Conservation (phyloP, 371 early-diverging fungal species). For the Mucor saturninus region DNA sequence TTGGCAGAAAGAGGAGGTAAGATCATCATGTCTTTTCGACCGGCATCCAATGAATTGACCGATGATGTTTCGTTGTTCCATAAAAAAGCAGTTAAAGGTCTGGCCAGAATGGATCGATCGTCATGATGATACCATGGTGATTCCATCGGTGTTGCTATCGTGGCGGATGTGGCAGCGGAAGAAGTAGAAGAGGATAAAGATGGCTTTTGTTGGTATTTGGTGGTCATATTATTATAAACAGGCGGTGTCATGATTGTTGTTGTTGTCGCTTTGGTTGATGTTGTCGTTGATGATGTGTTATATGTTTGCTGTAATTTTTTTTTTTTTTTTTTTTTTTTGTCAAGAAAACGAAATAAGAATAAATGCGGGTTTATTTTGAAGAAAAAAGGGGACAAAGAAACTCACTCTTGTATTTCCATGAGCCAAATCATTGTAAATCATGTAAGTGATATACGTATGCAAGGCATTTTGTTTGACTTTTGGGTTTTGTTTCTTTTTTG, state of each 20-base stretch:
- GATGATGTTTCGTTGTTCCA: constrained; percentile 32
- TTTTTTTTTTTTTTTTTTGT: constrained; percentile 4
- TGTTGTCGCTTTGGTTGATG: background rate
- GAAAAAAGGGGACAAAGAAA: background rate
- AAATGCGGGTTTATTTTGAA: background rate
- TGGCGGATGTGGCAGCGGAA: constrained; percentile 1
- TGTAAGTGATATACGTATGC: constrained; percentile 60
- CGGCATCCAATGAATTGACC: background rate
- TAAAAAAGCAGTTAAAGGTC: constrained; percentile 46
- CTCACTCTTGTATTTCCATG: constrained; percentile 21
- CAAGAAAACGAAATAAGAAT: background rate
- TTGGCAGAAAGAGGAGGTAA: constrained; percentile 22
- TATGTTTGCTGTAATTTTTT: background rate
- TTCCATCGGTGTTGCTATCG: background rate
- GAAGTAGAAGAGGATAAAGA: constrained; percentile 1
- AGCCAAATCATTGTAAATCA: constrained; percentile 53
- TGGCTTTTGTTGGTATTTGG: background rate
- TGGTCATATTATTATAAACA: background rate
- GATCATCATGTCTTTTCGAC: constrained; percentile 24
- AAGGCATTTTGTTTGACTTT: constrained; percentile 57
- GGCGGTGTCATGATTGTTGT: background rate
- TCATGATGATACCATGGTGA: constrained; percentile 15
- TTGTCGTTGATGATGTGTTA: background rate
- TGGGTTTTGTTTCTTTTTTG: constrained; percentile 49
- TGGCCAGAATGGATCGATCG: constrained; percentile 31